Evolutionary conservation across 2,329 filamentous ascomycete genomes (phyloP), one percentile per base, ranked within the genome.

Genomic region (Hypoxylon sp.): DNA sequence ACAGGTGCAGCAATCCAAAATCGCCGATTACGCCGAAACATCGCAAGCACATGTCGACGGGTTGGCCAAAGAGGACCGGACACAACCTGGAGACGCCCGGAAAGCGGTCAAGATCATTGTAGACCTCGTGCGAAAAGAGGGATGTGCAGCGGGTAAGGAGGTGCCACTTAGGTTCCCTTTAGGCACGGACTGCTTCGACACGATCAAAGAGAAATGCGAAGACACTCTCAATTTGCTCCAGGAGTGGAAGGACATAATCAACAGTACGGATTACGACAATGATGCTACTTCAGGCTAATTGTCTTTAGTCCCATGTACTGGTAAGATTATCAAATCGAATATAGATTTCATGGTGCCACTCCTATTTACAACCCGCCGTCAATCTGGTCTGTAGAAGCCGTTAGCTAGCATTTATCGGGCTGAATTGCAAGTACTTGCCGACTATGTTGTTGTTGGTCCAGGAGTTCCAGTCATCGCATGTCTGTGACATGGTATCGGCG

Each of bases 101-200:
- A 70, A 66, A 44, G 59, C 55, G 1, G 62, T 66, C 17, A 62
- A 55, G 26, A 60, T 68, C 55, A 64, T 68, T 24, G 50, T 64
- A n/a, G 67, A 68, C 15, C 59, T 67, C 43, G 59, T 69, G 10
- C 54, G 62, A 13, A 57, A 50, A 24, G 67, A 69, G 53, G 65
- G 67, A 11, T 62, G 54, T 20, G 65, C 67, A 11, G 48, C 41
- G 4, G 59, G 56, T 1, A 57, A 43, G 32, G 62, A 68, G 7
- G 54, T 69, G 6, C 62, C 67, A 1, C 55, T 66, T 10, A 65
- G 65, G 30, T 46, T 69, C 19, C 67, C 67, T 6, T 34, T 68
- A 11, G 67, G 67, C 6, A n/a, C 49, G 1, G 62, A 69, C 47
- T 59, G 57, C 46, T 59, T 57, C 19, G 30, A 51, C 1, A 24